phyloP scores from a whole-genome alignment of 2,329 filamentous ascomycete species.

The Aspergillus carbonarius region DNA sequence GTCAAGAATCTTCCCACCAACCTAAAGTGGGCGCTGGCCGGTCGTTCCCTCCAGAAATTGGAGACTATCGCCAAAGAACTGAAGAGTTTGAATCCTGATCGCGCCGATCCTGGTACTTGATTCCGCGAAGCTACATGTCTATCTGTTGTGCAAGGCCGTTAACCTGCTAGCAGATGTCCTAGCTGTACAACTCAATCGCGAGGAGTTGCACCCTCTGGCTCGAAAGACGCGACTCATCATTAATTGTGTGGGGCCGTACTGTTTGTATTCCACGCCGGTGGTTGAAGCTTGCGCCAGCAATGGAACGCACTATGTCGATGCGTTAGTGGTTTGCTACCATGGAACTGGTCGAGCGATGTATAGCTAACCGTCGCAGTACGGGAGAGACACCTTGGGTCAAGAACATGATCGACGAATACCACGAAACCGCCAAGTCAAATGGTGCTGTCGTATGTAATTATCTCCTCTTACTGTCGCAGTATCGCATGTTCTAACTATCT shows the following conservation, averaged over 20 bases:
- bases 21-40: slow-evolving; percentile 84
- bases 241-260: slow-evolving; percentile 63
- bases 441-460: slow-evolving; percentile 55
- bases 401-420: slow-evolving; percentile 62
- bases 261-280: slow-evolving; percentile 63
- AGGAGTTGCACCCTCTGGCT: slow-evolving; percentile 53
- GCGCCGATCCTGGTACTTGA: slow-evolving; percentile 63
- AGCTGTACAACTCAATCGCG: slow-evolving; percentile 48
- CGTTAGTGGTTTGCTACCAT: slow-evolving; percentile 34
- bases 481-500: background rate
- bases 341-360: background rate
- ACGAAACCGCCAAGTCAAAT: slow-evolving; percentile 58
- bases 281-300: slow-evolving; percentile 63
- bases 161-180: slow-evolving; percentile 41
- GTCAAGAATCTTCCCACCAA: slow-evolving; percentile 68
- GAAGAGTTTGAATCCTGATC: slow-evolving; percentile 66
- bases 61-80: slow-evolving; percentile 66
- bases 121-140: background rate
- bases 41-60: slow-evolving; percentile 76
- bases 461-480: background rate
- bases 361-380: slow-evolving; percentile 43
- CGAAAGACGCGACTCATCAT: slow-evolving; percentile 59
- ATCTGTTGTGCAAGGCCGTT: background rate
- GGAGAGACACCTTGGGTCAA: slow-evolving; percentile 65
- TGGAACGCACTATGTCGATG: slow-evolving; percentile 68